A percentile compares a stretch with the other conserved stretches of the same genome.
phyloP scores from a whole-genome alignment of 768 basidiomycete species.

The Russula vinacea region DNA sequence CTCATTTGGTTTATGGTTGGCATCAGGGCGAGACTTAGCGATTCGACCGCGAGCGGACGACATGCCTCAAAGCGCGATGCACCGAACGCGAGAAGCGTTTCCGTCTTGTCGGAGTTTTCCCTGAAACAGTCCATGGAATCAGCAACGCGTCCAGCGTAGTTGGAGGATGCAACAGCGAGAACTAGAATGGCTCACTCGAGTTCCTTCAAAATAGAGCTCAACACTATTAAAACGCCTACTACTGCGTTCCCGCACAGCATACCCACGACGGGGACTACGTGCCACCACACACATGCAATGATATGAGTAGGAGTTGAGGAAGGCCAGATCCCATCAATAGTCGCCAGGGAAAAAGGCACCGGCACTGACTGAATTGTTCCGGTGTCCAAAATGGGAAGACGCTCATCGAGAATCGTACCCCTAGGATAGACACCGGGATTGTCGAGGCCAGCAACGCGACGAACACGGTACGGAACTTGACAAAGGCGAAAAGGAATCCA shows the following conservation, averaged over 20 bases:
- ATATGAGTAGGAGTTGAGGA: neutral
- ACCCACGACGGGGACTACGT: slow-evolving; percentile 72
- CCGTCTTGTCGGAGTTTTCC: slow-evolving; percentile 82
- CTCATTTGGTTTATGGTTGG: slow-evolving; percentile 88
- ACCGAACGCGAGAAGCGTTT: slow-evolving; percentile 82
- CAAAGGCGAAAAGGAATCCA: neutral
- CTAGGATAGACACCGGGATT: slow-evolving; percentile 75
- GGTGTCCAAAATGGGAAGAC: slow-evolving; percentile 81
- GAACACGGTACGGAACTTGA: slow-evolving; percentile 63
- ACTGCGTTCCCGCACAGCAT: slow-evolving; percentile 85
- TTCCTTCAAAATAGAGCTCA: slow-evolving; percentile 69
- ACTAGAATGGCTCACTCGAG: slow-evolving; percentile 50
- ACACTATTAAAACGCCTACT: slow-evolving; percentile 67
- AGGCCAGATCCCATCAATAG: neutral
- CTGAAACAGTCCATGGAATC: slow-evolving; percentile 37
- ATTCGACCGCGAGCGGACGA: slow-evolving; percentile 72
- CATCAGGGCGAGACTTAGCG: slow-evolving; percentile 70
- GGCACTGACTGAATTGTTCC: slow-evolving; percentile 42
- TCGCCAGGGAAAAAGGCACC: slow-evolving; percentile 1
- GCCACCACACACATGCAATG: neutral
- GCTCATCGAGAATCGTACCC: slow-evolving; percentile 73
- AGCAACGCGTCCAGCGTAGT: neutral
- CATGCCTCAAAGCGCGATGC: slow-evolving; percentile 84
- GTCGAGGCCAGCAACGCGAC: slow-evolving; percentile 68
- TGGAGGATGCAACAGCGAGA: too few species aligned